Evolutionary conservation across 2,329 filamentous ascomycete species (phyloP), one percentile per base, ranked within the genome.

Genomic region (Bipolaris sorokiniana): DNA sequence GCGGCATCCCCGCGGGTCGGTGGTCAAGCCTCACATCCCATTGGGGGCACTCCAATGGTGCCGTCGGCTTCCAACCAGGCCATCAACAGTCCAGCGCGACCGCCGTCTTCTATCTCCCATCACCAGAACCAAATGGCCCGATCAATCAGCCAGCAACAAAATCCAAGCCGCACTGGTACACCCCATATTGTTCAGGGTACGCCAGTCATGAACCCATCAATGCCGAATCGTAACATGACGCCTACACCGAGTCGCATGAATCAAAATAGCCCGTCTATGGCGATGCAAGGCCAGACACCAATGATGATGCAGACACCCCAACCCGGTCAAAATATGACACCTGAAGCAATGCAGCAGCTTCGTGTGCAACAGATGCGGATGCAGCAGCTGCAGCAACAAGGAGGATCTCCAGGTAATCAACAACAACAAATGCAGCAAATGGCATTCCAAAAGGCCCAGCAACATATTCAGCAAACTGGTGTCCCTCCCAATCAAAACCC

Each of bases 41-140:
- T 77, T 62, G 78, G 76, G 37, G 77, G 80, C 22, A 80, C 81
- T 37, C 76, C 79, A 3, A 82, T 82, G 80, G 73, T 70, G 7
- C 64, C 73, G 22, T 73, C 74, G 10, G 67, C 71, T 13, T 77
- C 76, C 16, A 77, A 72, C 40, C 72, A 77, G 42, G 70, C 66
- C 41, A 75, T 74, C 20, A 74, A 73, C 42, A 77, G 75, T 51
- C 75, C 75, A 41, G 69, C 73, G 42, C 67, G 75, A 45, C 75
- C 76, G 31, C 70, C 71, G n/a, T 78, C 76, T 33, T 69, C 71
- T 7, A 66, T 77, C n/a, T 73, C 72, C 11, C 73, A 76, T 54
- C 72, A 76, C 34, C 67, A 70, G 20, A 78, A 76, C 28, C 66
- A 70, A 20, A 78, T 78, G 75, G 72, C 68, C 15, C 74, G 76